Evolutionary conservation across 2,329 filamentous ascomycete genomes (phyloP).

Genomic region (Fusarium succisae): DNA sequence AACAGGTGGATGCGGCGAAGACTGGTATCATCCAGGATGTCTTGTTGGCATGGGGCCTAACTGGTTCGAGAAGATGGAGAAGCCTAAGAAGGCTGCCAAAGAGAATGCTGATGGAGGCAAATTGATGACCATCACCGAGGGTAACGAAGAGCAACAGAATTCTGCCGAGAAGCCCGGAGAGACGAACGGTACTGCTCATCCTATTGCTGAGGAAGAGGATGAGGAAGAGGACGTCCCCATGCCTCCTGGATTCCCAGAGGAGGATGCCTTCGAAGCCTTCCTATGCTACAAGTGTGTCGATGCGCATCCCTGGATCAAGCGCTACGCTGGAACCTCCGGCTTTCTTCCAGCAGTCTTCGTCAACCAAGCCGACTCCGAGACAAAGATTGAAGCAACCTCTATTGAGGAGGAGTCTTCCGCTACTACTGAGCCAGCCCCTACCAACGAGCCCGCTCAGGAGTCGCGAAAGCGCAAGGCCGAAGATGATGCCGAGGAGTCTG

Average conservation of each 20-base stretch:
- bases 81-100: conserved; percentile 43
- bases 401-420: background rate
- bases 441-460: conserved; percentile 2
- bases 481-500: conserved; percentile 54
- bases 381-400: background rate
- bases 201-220: conserved; percentile 46
- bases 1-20: conserved; percentile 90
- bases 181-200: conserved; percentile 30
- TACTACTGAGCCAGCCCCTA: background rate
- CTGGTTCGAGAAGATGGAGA: conserved; percentile 69
- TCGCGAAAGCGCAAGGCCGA: conserved; percentile 75
- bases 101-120: conserved; percentile 32
- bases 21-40: conserved; percentile 98
- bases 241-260: conserved; percentile 86
- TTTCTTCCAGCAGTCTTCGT: conserved; percentile 79
- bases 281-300: conserved; percentile 95
- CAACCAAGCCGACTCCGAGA: conserved; percentile 21
- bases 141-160: conserved; percentile 49
- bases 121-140: conserved; percentile 62
- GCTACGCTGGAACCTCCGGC: conserved; percentile 80
- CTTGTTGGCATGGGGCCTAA: conserved; percentile 81
- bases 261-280: conserved; percentile 89
- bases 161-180: conserved; percentile 23
- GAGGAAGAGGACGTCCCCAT: conserved; percentile 72
- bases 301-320: conserved; percentile 89